Base-by-base conservation (phyloP, 1,139 yeast genomes). In the Debaryomyces nepalensis region DNA sequence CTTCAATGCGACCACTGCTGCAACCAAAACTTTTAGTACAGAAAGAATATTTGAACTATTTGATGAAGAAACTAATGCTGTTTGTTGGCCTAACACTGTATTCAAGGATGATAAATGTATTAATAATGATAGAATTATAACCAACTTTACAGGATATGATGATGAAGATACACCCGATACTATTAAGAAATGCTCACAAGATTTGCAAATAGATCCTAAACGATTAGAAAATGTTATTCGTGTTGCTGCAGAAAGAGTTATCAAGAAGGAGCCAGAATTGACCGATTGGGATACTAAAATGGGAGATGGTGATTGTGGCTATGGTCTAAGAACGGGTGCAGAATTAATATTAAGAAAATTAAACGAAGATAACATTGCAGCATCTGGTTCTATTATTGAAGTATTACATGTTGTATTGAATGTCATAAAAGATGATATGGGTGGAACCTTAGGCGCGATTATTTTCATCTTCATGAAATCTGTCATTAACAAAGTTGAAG, bases 391-490 rank as follows among this genome's bases (percentile, higher is more conserved):
- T 8, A 52, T 55, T 12, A 42, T 55, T 36, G 56, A 56, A 11
- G 65, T 66, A 24, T 57, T 72, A 47, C 65, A 61, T 43, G 62
- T 81, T 33, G 63, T 67, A 29, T 54, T 64, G 19, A 55, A 64
- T 16, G 63, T 73, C 21, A 67, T 75, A 32, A 73, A 75, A 37
- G 75, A 73, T 40, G 68, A 68, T 42, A 76, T 76, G 81, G 81
- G 81, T 11, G 81, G 81, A 14, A 75, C 81, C 10, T 63, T 74
- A 29, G 81, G 80, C 3, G 81, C 79, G 1, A 66, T 75, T 34
- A 60, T 73, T 36, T 76, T 71, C 43, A 75, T 75, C 30, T 76
- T 68, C 46, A 63, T 74, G 46, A 68, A 75, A 26, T 70, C 79
- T 9, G 61, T 74, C 11, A 63, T 68, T 33, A 64, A 66, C 42